Base-by-base conservation (phyloP, 108 stramenopile species). In the Conticribra guillardii region DNA sequence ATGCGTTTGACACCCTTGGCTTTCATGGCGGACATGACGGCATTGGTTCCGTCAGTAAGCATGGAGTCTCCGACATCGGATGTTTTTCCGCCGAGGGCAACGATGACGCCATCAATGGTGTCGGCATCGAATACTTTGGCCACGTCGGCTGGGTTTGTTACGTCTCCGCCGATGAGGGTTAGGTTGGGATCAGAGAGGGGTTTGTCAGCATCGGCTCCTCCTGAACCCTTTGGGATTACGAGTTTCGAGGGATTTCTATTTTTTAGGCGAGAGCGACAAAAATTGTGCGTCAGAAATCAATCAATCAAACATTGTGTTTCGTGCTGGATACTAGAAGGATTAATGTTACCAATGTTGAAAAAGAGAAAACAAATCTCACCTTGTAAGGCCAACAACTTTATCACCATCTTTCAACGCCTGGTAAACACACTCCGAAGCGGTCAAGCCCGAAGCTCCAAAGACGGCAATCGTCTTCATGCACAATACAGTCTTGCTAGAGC, bases 11-110 rank as follows among this genome's bases (percentile, higher is more conserved):
- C 87, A 0, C 84, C 94, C 62, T 89, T 88, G 45, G 85, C 82
- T 81, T 98, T 97, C 98, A 99, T 98, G 67, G 94, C 92, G 4
- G 82, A 70, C 47, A 96, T 90, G 65, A 98, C 68, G 54, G 86
- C 90, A n/a, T 82, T 79, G 44, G 95, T 96, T 27, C 94, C 97
- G 64, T 96, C 98, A 4, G 94, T 95, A 44, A 99, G 85, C 98
- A 99, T 99, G 69, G 91, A 91, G 18, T 92, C 91, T 41, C 82
- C 84, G 16, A 76, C 73, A 56, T 98, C 96, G 15, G 84, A 85
- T 7, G 97, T 99, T 71, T 97, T 98, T 33, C 98, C 98, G 31
- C 98, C 98, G 15, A 99, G 80, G 4, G 96, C 98, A 18, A 98
- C 82, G 48, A 97, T 87, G 28, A 98, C 97, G 5, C 96, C 95